Conservation (phyloP, 148 eudicot genomes). For the Amaranthus palmeri region DNA sequence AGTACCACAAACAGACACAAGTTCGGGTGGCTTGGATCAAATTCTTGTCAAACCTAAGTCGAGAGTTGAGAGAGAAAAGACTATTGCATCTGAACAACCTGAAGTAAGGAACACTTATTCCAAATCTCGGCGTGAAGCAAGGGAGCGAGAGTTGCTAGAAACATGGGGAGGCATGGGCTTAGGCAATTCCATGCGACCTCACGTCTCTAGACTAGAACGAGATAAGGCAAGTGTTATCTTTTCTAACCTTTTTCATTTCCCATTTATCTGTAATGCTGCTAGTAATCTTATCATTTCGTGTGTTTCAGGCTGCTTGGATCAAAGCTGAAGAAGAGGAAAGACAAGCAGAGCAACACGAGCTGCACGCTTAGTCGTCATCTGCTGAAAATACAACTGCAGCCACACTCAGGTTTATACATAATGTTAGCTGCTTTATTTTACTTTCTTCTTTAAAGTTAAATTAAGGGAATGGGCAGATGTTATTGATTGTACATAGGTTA, state of each 20-base stretch:
- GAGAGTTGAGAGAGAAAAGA: conserved; percentile 53
- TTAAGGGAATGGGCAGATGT: no score
- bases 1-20: conserved; percentile 17
- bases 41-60: conserved; percentile 62
- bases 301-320: conserved; percentile 77
- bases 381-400: neutral
- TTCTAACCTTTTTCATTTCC: neutral
- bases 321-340: conserved; percentile 83
- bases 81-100: conserved; percentile 24
- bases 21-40: conserved; percentile 70
- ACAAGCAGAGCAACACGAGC: conserved; percentile 27
- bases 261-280: neutral
- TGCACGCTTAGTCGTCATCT: neutral
- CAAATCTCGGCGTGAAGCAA: conserved; percentile 53
- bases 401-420: no score
- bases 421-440: no score
- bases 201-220: conserved; percentile 61
- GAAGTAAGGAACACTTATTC: conserved; percentile 32
- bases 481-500: no score
- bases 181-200: conserved; percentile 64
- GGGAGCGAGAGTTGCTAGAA: conserved; percentile 74
- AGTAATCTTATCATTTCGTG: neutral
- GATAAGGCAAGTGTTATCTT: conserved; percentile 53
- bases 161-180: conserved; percentile 86
- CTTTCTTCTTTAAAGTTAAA: no score